Evolutionary conservation across 1,284 basidiomycete species (phyloP), one percentile per base, ranked within the genome.

Genomic region (Naganishia liquefaciens): DNA sequence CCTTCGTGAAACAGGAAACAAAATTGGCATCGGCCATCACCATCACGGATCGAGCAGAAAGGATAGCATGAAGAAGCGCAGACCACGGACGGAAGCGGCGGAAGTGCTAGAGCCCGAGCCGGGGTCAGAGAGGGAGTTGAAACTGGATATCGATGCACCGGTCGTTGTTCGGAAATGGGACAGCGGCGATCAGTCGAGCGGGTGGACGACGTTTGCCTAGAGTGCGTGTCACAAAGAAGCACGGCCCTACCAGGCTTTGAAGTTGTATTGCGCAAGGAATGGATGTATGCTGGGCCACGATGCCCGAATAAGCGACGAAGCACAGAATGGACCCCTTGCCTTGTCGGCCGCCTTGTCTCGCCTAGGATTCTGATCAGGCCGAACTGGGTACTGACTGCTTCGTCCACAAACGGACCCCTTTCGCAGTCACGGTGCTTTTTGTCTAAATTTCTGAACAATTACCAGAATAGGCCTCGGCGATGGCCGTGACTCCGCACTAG

Each of bases 131-230:
- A 43, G 11, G 11, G 30, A 23, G 15, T 17, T 39, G 10, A 42
- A 23, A 10, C 44, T 53, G 9, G 57, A 62, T 15, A 39, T 44
- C 40, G 66, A 63, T 42, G 62, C 43, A 3, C 50, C 54, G 27
- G 54, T 42, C 17, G 62, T 57, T 2, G 54, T 43, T 19, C 28
- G 54, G 44, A 50, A 37, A 50, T 53, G 66, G 60, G 63, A 53
- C 23, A 39, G 53, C 15, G 52, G 51, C 27, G 49, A 64, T 25
- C 55, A 60, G 40, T 53, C 66, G n/a, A 44, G 49, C 17, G 66
- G 66, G 3, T 67, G 66, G 66, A 67, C 55, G 51, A 67, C 66
- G 21, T 67, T 67, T 64, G 66, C 62, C 4, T 64, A 50, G 46
- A n/a, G 39, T 4, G 28, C 17, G 25, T 10, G 5, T 21, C 30